These are phyloP conservation scores for Colletotrichum nymphaeae DNA, from an alignment of 2,329 filamentous ascomycete genomes.

Conservation along the genomic window DNA sequence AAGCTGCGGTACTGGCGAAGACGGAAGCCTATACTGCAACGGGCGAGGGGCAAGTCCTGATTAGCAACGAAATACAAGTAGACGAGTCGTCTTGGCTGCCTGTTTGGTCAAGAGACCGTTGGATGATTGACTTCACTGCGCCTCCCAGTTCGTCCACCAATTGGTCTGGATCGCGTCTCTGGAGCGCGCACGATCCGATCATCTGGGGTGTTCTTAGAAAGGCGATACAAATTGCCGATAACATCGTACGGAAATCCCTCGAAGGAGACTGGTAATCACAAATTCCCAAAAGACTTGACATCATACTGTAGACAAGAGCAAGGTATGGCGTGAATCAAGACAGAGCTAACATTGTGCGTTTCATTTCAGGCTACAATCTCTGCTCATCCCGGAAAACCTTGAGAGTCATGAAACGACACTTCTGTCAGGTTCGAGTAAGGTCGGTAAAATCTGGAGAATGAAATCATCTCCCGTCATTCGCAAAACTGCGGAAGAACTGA, in stretches of 20 bases:
- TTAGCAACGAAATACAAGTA: background rate
- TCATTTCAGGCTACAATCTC: background rate
- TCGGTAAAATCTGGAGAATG: background rate
- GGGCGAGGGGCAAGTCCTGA: background rate
- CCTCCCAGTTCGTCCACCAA: background rate
- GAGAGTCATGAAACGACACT: background rate
- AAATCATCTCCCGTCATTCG: background rate
- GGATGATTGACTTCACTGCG: conserved; percentile 23
- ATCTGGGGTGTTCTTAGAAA: conserved; percentile 31
- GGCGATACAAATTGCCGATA: conserved; percentile 32
- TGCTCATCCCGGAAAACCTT: background rate
- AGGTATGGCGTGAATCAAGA: too few species aligned
- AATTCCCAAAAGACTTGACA: background rate
- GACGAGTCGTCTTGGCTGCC: conserved; percentile 24
- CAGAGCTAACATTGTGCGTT: background rate
- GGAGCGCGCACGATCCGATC: conserved; percentile 16
- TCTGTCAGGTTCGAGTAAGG: background rate
- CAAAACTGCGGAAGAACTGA: background rate
- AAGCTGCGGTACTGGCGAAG: conserved; percentile 18
- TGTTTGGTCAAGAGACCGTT: conserved; percentile 26
- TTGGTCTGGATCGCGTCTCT: background rate
- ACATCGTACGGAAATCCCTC: conserved; percentile 18
- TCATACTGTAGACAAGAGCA: too few species aligned
- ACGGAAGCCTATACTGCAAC: background rate
- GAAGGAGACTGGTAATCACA: conserved; percentile 24